Conservation (phyloP, 495 filamentous ascomycete species). For the Penicillium simplicissimum region DNA sequence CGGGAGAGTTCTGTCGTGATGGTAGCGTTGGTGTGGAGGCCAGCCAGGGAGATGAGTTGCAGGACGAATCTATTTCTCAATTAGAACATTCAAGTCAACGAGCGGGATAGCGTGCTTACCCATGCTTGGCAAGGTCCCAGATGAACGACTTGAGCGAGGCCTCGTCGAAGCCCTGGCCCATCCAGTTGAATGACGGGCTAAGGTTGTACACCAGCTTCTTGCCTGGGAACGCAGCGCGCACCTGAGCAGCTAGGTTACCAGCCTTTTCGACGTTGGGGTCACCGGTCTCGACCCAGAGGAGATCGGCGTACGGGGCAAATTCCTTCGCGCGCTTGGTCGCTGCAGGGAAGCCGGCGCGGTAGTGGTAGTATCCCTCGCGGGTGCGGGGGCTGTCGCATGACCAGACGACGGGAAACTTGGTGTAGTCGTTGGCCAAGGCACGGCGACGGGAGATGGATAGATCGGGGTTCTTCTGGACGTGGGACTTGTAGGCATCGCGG, state of each 20-base stretch:
- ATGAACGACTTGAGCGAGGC: constrained; percentile 81
- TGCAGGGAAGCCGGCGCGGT: constrained; percentile 79
- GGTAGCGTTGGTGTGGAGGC: constrained; percentile 84
- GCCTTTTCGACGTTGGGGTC: constrained; percentile 80
- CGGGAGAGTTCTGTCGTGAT: constrained; percentile 82
- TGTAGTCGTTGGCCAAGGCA: constrained; percentile 63
- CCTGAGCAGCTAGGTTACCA: constrained; percentile 69
- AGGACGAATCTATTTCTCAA: constrained; percentile 68
- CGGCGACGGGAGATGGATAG: constrained; percentile 76
- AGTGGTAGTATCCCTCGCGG: constrained; percentile 95
- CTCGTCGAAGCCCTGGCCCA: constrained; percentile 86
- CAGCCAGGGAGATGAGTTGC: constrained; percentile 89
- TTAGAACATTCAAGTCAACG: neutral
- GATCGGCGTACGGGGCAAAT: constrained; percentile 90
- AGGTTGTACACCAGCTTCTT: constrained; percentile 98
- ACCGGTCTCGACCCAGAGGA: constrained; percentile 96
- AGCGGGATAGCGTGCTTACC: constrained; percentile 38
- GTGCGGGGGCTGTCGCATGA: constrained; percentile 92
- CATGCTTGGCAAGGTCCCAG: constrained; percentile 92
- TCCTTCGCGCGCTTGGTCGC: constrained; percentile 91
- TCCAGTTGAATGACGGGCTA: constrained; percentile 96
- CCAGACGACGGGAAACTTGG: constrained; percentile 72
- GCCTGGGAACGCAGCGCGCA: constrained; percentile 62
- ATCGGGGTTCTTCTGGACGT: constrained; percentile 62
- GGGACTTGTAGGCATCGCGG: constrained; percentile 64